Evolutionary conservation across 129 eudicot species (phyloP).

Genomic region (Lactuca saligna): DNA sequence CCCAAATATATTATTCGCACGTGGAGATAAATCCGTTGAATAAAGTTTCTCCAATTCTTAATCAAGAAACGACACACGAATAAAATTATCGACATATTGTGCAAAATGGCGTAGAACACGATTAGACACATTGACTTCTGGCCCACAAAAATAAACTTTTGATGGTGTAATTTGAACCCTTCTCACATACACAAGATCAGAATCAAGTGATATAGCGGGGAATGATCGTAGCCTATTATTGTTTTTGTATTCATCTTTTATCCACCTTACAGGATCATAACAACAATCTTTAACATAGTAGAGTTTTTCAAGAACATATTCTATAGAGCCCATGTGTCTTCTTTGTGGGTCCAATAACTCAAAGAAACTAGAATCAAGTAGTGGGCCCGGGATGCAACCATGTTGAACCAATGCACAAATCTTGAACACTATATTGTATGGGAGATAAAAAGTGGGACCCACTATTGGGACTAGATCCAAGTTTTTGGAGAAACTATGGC

Average conservation of each 20-base stretch:
- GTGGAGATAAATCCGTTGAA: conserved; percentile 55
- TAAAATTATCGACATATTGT: conserved; percentile 47
- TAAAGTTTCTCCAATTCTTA: conserved; percentile 56
- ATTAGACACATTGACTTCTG: conserved; percentile 66
- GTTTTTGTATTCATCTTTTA: conserved; percentile 36
- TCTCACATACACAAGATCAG: conserved; percentile 60
- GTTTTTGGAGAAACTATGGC: conserved; percentile 48
- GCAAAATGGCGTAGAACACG: conserved; percentile 49
- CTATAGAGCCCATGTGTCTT: conserved; percentile 34
- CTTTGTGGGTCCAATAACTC: conserved; percentile 57
- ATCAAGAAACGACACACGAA: conserved; percentile 68
- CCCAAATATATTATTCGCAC: conserved; percentile 21
- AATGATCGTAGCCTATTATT: conserved; percentile 16
- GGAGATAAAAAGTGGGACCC: conserved; percentile 49
- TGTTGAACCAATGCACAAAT: conserved; percentile 66
- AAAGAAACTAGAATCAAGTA: conserved; percentile 49
- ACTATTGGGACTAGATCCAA: conserved; percentile 61
- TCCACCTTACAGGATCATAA: conserved; percentile 62
- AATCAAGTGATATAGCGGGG: conserved; percentile 50
- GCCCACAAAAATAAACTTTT: conserved; percentile 60
- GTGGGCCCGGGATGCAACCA: conserved; percentile 79
- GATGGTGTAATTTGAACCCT: conserved; percentile 69
- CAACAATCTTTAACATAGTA: conserved; percentile 55
- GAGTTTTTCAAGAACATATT: conserved; percentile 64
- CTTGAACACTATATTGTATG: conserved; percentile 57